Evolutionary conservation across 768 basidiomycete genomes (phyloP).

Genomic region (Amyloporia xantha): DNA sequence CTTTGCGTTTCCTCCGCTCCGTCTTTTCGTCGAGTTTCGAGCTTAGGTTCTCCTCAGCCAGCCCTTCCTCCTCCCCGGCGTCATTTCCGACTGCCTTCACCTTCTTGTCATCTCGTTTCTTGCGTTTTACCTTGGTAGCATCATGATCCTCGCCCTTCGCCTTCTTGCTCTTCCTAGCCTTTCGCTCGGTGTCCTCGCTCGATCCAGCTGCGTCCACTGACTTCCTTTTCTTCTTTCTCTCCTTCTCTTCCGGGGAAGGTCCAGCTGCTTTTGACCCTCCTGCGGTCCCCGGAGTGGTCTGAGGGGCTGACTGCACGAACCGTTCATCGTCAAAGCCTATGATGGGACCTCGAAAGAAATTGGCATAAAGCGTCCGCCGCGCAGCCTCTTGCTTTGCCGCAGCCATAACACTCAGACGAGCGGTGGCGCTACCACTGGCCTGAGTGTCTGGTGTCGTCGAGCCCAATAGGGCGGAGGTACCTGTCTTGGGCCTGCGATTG

Average conservation of each 20-base stretch:
- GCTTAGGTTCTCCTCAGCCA: slow-evolving; percentile 4
- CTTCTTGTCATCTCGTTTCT: slow-evolving; percentile 5
- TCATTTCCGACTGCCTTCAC: neutral
- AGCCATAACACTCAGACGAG: slow-evolving; percentile 47
- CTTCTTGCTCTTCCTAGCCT: neutral
- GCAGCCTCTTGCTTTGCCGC: slow-evolving; percentile 77
- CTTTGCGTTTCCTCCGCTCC: slow-evolving; percentile 18
- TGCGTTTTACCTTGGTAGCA: slow-evolving; percentile 4
- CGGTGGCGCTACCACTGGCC: slow-evolving; percentile 16
- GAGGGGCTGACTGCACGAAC: neutral
- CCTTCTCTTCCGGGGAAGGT: neutral
- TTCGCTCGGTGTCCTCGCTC: too few relatives aligned
- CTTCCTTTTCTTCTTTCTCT: slow-evolving; percentile 12
- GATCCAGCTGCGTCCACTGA: slow-evolving; percentile 1
- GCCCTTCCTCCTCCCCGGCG: neutral
- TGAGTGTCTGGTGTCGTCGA: slow-evolving; percentile 38
- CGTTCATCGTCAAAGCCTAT: slow-evolving; percentile 40
- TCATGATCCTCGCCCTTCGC: slow-evolving; percentile 3
- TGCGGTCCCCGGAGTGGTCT: neutral
- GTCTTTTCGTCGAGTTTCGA: too few relatives aligned
- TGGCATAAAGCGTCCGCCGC: slow-evolving; percentile 64
- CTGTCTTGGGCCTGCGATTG: slow-evolving; percentile 51
- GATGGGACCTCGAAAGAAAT: slow-evolving; percentile 75
- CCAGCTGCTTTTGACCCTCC: neutral
- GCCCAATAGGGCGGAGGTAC: slow-evolving; percentile 39